Conservation (phyloP, 805 yeast genomes). For the Wickerhamiella azyma region DNA sequence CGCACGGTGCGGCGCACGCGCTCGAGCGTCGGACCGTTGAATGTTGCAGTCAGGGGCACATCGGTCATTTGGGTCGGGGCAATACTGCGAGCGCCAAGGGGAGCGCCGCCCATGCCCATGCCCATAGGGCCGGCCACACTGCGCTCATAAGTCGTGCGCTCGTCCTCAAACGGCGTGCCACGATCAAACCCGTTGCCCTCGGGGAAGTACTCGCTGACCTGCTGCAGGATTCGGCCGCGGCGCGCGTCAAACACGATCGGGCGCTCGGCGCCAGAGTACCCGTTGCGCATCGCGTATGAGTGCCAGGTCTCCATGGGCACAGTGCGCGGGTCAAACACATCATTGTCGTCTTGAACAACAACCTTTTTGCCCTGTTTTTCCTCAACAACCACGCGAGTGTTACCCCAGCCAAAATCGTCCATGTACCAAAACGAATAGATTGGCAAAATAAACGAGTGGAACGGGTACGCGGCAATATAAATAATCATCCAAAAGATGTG, state of each 20-base stretch:
- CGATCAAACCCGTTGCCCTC: background rate
- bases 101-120: too few relatives aligned
- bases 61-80: background rate
- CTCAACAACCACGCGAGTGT: conserved; percentile 43
- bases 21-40: conserved; percentile 20
- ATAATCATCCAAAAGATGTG: conserved; percentile 43
- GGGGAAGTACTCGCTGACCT: conserved; percentile 12
- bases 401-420: conserved; percentile 56
- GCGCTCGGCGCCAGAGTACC: conserved; percentile 28
- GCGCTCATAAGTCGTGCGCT: too few relatives aligned
- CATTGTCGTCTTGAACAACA: conserved; percentile 25
- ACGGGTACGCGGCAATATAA: conserved; percentile 43
- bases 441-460: conserved; percentile 49
- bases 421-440: conserved; percentile 50
- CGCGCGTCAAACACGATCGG: conserved; percentile 25
- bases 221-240: conserved; percentile 23
- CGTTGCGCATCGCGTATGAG: conserved; percentile 26
- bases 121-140: too few relatives aligned
- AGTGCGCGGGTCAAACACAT: conserved; percentile 25
- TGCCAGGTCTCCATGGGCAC: conserved; percentile 30
- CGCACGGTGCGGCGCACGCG: conserved; percentile 23
- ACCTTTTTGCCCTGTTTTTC: conserved; percentile 39
- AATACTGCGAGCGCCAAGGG: too few relatives aligned
- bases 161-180: too few relatives aligned
- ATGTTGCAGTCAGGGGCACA: conserved; percentile 9